A percentile compares a stretch with the other conserved stretches of the same genome.
phyloP scores from a whole-genome alignment of 2,329 filamentous ascomycete species.

The Pseudocercospora crystallina region DNA sequence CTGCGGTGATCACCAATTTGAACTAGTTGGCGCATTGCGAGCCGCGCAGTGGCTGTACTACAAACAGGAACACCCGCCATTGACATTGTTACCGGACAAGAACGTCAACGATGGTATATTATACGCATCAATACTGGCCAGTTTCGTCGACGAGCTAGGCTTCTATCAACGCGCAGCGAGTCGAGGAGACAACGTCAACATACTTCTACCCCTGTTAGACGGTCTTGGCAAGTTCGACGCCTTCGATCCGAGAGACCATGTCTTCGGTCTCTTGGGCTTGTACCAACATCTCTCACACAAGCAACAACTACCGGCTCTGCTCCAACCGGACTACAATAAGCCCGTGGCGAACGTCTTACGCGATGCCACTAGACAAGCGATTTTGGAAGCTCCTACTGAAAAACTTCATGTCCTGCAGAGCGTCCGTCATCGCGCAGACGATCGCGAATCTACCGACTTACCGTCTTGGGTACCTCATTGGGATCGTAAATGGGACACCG shows the following conservation, averaged over 20 bases:
- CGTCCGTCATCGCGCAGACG: not conserved
- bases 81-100: not conserved
- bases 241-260: constrained; percentile 7
- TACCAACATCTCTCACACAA: not conserved
- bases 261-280: constrained; percentile 7
- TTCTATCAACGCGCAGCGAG: not conserved
- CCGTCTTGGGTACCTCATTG: not conserved
- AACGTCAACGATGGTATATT: not conserved
- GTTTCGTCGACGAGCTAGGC: constrained; percentile 5
- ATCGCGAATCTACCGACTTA: not conserved
- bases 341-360: constrained; percentile 1
- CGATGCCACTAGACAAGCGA: constrained; percentile 2
- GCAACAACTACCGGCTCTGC: not conserved
- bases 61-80: constrained; percentile 1
- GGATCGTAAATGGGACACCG: not conserved
- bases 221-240: not conserved
- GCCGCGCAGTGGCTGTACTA: not conserved
- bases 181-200: not conserved
- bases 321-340: constrained; percentile 10
- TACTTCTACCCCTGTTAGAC: not conserved
- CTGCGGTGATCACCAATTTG: not conserved
- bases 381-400: not conserved
- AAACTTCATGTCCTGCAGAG: too few relatives aligned
- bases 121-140: not conserved
- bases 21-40: not conserved